Base-by-base conservation (phyloP, 129 eudicot genomes). In the Smallanthus sonchifolius region DNA sequence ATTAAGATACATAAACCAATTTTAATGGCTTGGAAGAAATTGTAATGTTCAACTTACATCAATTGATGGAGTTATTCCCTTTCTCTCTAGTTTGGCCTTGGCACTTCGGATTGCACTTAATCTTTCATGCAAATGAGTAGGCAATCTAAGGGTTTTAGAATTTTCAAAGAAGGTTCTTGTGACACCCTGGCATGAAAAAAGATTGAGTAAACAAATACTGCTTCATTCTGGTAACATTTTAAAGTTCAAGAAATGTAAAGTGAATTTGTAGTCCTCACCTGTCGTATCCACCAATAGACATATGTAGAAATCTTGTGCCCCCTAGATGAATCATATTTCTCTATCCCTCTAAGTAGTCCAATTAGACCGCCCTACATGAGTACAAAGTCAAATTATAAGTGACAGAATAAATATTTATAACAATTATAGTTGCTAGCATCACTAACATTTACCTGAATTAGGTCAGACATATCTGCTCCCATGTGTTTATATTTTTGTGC, bases 281-380 rank as follows among this genome's bases (percentile, higher is more conserved):
- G 99, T 20, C 97, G 92, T 66, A 95, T 95, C 99, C 99, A 95
- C 99, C 99, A 95, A 83, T 95, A 95, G 44, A 95, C 97, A 60
- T 91, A 95, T 51, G 99, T 95, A 36, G 99, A 95, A 60, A 95
- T 85, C 79, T 87, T 95, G 70, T 83, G 93, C 30, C 99, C 99
- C 83, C 93, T 88, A 15, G 97, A 95, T 16, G 97, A 84, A 89
- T 95, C 99, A 57, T 86, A 95, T 80, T 91, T 95, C 90, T 95
- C 97, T 49, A 95, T 95, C 45, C 99, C 99, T 43, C 97, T 80
- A 7, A 88, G 94, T 69, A 95, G 82, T 82, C 97, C 99, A 78
- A 95, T 85, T 62, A 95, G 81, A 55, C 99, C 99, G 11, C 97
- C 99, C 99, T 95, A 24, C 81, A 83, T 24, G 54, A 56, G 47